Percentiles rank a stretch among this genome's conserved stretches.
Conservation (phyloP, 352 stramenopile genomes). For the Phytophthora sansomeana region DNA sequence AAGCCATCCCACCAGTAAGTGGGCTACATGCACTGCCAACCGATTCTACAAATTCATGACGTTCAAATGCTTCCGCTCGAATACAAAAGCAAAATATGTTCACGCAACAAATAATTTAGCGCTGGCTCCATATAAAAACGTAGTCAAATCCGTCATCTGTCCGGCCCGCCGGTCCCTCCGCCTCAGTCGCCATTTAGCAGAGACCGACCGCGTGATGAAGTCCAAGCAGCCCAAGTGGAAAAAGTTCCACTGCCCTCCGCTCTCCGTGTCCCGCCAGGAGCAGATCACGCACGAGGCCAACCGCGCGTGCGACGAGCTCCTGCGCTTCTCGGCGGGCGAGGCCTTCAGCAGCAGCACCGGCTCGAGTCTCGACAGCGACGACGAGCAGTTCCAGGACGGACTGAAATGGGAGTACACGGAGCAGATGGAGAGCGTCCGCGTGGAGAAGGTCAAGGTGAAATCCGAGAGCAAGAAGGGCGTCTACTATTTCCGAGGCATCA, state of each 20-base stretch:
- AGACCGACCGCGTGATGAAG: conserved; percentile 36
- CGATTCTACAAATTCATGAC: too few species aligned
- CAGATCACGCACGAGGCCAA: conserved; percentile 82
- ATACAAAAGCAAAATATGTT: not conserved
- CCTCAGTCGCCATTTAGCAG: conserved; percentile 8
- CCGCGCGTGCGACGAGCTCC: conserved; percentile 77
- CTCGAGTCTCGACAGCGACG: conserved; percentile 34
- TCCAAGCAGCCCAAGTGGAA: conserved; percentile 71
- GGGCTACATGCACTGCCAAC: too few species aligned
- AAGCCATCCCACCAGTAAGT: too few species aligned
- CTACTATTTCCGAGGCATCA: conserved; percentile 80
- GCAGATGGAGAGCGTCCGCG: conserved; percentile 69
- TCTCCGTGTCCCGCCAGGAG: conserved; percentile 61
- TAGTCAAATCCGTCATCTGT: conserved; percentile 5
- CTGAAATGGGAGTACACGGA: conserved; percentile 82
- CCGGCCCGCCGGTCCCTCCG: conserved; percentile 1
- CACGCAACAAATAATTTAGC: not conserved
- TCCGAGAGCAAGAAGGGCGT: conserved; percentile 64
- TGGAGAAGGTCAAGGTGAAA: conserved; percentile 83
- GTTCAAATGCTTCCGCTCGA: not conserved
- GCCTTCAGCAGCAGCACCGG: conserved; percentile 43
- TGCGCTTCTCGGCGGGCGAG: conserved; percentile 76
- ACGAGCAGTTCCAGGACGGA: conserved; percentile 48
- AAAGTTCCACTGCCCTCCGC: conserved; percentile 80
- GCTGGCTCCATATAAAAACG: conserved; percentile 3